Percentiles rank a stretch among this genome's conserved stretches.
phyloP scores from a whole-genome alignment of 2,329 filamentous ascomycete species.

The Blastomyces percursus region DNA sequence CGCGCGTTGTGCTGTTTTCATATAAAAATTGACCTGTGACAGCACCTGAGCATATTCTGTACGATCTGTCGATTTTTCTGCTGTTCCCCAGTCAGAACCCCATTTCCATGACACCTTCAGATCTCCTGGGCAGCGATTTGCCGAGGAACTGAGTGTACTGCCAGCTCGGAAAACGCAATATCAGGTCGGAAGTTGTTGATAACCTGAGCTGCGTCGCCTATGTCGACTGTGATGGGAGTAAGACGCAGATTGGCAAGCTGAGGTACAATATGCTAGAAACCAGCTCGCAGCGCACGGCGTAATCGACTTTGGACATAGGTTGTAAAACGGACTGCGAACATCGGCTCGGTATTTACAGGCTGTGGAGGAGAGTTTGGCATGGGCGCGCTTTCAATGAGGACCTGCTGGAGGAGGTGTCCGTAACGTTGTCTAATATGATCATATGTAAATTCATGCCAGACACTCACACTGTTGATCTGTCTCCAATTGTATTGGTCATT shows the following conservation, averaged over 20 bases:
- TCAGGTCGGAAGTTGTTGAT: conserved; percentile 6
- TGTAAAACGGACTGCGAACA: too few species aligned
- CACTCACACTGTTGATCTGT: background rate
- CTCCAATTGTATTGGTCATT: background rate
- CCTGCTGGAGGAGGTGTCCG: background rate
- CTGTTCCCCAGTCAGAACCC: conserved; percentile 2
- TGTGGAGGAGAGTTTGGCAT: too few species aligned
- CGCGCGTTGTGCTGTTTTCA: conserved; percentile 8
- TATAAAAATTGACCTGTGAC: conserved; percentile 5
- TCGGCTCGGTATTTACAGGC: too few species aligned
- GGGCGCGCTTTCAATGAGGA: too few species aligned
- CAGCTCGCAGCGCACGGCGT: too few species aligned
- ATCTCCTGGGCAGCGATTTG: conserved; percentile 9
- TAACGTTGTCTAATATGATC: background rate
- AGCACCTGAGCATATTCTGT: conserved; percentile 10
- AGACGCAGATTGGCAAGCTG: too few species aligned
- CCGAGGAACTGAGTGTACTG: conserved; percentile 4
- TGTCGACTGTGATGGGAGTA: background rate
- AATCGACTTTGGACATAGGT: too few species aligned
- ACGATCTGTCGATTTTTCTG: background rate
- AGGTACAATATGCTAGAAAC: too few species aligned
- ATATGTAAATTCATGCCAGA: background rate
- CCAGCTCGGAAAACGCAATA: conserved; percentile 7
- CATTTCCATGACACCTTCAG: conserved; percentile 12
- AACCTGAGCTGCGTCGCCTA: conserved; percentile 8